phyloP scores from a whole-genome alignment of 768 basidiomycete species.

The Suillus decipiens region DNA sequence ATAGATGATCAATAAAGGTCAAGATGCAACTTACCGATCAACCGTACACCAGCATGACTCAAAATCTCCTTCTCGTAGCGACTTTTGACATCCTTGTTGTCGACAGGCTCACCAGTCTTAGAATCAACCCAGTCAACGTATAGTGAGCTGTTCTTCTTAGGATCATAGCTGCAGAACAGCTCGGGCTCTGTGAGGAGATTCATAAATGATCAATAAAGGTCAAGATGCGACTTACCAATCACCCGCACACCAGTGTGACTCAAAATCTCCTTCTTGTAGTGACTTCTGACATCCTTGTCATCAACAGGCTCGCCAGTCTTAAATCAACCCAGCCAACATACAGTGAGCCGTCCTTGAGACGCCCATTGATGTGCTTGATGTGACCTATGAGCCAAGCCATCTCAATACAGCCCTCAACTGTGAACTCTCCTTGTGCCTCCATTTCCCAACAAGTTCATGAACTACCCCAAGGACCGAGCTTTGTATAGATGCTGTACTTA shows the following conservation, averaged over 20 bases:
- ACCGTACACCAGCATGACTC: conserved; percentile 85
- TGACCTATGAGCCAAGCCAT: conserved; percentile 99
- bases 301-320: conserved; percentile 93
- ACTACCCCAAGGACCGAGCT: conserved; percentile 93
- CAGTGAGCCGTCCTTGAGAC: conserved; percentile 86
- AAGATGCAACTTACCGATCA: conserved; percentile 72
- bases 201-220: conserved; percentile 17
- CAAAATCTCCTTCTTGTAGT: conserved; percentile 93
- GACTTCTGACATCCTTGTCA: conserved; percentile 93
- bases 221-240: conserved; percentile 65
- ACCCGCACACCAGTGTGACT: conserved; percentile 90
- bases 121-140: conserved; percentile 99
- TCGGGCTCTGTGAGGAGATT: conserved; percentile 74
- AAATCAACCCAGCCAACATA: conserved; percentile 98
- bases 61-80: conserved; percentile 96
- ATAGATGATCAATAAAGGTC: conserved; percentile 14
- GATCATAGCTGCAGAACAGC: conserved; percentile 96
- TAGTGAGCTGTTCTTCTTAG: conserved; percentile 91
- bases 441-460: conserved; percentile 99
- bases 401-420: conserved; percentile 97
- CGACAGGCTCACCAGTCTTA: conserved; percentile 90
- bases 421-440: conserved; percentile 95
- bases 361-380: conserved; percentile 99
- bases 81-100: conserved; percentile 94
- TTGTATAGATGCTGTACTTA: too few species aligned